Base-by-base conservation (phyloP, 2,329 filamentous ascomycete species). In the Colletotrichum tabaci region DNA sequence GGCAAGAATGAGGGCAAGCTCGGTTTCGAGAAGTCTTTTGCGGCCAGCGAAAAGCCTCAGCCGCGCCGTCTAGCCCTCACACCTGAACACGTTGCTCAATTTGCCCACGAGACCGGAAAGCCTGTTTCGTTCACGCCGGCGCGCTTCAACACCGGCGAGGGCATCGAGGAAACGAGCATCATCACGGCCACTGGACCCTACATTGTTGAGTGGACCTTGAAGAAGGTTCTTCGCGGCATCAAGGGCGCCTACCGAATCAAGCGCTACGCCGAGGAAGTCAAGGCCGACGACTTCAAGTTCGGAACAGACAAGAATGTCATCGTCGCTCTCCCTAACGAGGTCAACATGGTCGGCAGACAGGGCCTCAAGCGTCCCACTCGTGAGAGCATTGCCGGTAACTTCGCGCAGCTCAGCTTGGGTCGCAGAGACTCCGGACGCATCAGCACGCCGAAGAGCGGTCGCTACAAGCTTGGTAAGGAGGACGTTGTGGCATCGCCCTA, bases 301-400 rank as follows among this genome's bases (percentile, higher is more conserved):
- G 96, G 96, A 57, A 95, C 92, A 6, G 96, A 99, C 82, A 97
- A 98, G 89, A 98, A 98, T 78, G 94, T 99, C 77, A 98, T 99
- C 78, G 96, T 99, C 46, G 96, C 96, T 0, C 85, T 99, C 74
- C 95, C 96, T 2, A 98, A 99, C 79, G 95, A 98, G 81, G 96
- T 99, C 76, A 97, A 98, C 82, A 98, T 98, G 95, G 94, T 99
- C 15, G 93, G 92, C 56, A 95, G 96, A 82, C 89, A 92, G 76
- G 92, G 91, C 68, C 89, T 99, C 79, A 94, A 94, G 86, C 92
- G 92, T 78, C 95, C 96, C 1, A 98, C 96, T 0, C 87, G 96
- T 47, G 95, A 99, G 85, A 98, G 95, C 81, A 98, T 99, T 80
- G 93, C 94, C 18, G 87, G 89, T 7, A 82, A 91, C 76, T 82